phyloP scores from a whole-genome alignment of 2,329 filamentous ascomycete species.

The Paraphoma sp. region DNA sequence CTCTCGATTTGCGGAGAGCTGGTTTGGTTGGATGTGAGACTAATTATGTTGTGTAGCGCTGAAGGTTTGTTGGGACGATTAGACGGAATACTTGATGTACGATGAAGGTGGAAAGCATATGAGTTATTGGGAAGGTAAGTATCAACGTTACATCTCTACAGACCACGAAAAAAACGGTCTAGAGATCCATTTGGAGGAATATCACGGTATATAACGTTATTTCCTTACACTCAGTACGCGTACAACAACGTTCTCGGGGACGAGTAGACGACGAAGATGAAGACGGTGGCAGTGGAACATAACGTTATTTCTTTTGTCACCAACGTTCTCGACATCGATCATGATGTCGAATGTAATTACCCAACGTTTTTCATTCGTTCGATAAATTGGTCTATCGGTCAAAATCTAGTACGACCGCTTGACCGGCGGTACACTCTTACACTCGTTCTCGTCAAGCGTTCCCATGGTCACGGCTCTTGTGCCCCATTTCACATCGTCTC shows the following conservation, averaged over 20 bases:
- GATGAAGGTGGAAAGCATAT: neutral
- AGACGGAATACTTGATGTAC: neutral
- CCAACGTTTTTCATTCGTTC: neutral
- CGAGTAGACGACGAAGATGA: neutral
- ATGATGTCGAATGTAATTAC: neutral
- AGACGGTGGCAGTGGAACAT: neutral
- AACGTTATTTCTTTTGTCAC: neutral
- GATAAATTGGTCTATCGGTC: neutral
- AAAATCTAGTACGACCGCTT: conserved; percentile 42
- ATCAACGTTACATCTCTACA: neutral
- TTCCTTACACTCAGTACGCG: neutral
- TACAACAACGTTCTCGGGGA: neutral
- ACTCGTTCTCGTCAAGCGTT: conserved; percentile 56
- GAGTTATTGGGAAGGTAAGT: neutral
- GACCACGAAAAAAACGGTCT: conserved; percentile 3
- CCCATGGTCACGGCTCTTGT: conserved; percentile 52
- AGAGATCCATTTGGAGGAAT: neutral
- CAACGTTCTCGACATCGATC: neutral
- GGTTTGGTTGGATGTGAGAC: neutral
- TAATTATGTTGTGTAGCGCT: conserved; percentile 25
- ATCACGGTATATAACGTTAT: neutral
- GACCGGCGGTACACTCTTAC: conserved; percentile 44
- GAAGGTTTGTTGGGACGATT: conserved; percentile 40
- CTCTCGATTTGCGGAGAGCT: too few species aligned
- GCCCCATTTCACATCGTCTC: conserved; percentile 50